A percentile compares a stretch with the other conserved stretches of the same genome.
Evolutionary conservation across 441 rosid species (phyloP).

Genomic region (Gossypium lobatum): DNA sequence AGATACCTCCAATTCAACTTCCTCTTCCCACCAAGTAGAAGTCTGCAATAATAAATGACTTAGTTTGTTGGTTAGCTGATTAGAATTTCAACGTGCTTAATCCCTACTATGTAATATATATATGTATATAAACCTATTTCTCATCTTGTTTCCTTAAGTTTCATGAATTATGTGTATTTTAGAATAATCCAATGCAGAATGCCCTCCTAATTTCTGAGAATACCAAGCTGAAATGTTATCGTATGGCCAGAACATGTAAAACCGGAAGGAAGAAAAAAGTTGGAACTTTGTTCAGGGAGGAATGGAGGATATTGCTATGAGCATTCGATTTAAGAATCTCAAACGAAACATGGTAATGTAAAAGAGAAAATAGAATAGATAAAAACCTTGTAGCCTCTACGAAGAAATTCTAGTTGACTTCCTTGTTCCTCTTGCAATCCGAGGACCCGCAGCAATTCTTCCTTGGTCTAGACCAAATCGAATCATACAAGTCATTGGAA

Average conservation of each 20-base stretch:
- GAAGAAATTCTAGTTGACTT: conserved; percentile 84
- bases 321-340: neutral
- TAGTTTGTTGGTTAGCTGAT: neutral
- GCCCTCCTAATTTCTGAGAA: too few species aligned
- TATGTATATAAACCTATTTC: neutral
- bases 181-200: neutral
- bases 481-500: conserved; percentile 17
- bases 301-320: neutral
- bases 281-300: neutral
- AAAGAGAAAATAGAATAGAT: conserved; percentile 5
- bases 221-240: neutral
- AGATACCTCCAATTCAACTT: conserved; percentile 64
- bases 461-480: conserved; percentile 61
- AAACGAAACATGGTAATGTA: neutral
- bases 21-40: conserved; percentile 98
- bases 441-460: conserved; percentile 78
- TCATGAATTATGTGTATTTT: neutral
- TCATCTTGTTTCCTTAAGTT: neutral
- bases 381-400: conserved; percentile 82
- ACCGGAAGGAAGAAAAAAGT: neutral
- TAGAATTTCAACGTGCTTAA: neutral
- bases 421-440: conserved; percentile 92
- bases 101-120: neutral
- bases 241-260: neutral
- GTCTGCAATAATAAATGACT: conserved; percentile 37